Evolutionary conservation across 1,284 basidiomycete species (phyloP).

Genomic region (Thecaphora thlaspeos): DNA sequence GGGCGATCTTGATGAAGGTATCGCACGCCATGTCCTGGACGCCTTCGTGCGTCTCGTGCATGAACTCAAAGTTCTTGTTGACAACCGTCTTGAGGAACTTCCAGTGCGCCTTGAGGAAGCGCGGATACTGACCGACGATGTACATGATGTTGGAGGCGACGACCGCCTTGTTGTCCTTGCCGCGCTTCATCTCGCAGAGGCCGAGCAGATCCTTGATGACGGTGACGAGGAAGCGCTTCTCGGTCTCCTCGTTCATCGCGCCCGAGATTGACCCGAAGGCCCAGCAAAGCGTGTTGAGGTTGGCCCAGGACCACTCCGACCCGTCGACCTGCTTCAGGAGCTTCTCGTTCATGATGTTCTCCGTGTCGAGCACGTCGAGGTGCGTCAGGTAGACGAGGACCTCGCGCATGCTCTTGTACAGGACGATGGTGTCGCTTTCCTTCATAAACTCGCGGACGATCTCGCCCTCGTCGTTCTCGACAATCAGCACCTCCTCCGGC

Average conservation of each 20-base stretch:
- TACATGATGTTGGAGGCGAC: slow-evolving; percentile 99
- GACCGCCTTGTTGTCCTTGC: slow-evolving; percentile 99
- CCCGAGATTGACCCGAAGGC: slow-evolving; percentile 99
- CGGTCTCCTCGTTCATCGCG: slow-evolving; percentile 97
- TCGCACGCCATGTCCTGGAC: slow-evolving; percentile 99
- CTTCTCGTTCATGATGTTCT: slow-evolving; percentile 85
- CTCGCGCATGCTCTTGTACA: slow-evolving; percentile 99
- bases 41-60: slow-evolving; percentile 99
- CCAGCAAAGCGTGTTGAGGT: slow-evolving; percentile 98
- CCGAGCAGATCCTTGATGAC: slow-evolving; percentile 98
- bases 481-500: slow-evolving; percentile 91
- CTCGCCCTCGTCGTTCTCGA: slow-evolving; percentile 99
- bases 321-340: slow-evolving; percentile 95
- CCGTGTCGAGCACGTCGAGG: slow-evolving; percentile 91
- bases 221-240: slow-evolving; percentile 97
- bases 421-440: slow-evolving; percentile 95
- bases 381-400: slow-evolving; percentile 90
- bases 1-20: slow-evolving; percentile 99
- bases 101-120: slow-evolving; percentile 99
- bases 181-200: slow-evolving; percentile 95
- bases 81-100: slow-evolving; percentile 99
- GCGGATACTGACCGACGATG: slow-evolving; percentile 98
- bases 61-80: slow-evolving; percentile 99
- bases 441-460: slow-evolving; percentile 99
- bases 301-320: slow-evolving; percentile 99